phyloP scores from a whole-genome alignment of 2,329 filamentous ascomycete species.

The Chrysoporthe austroafricana region DNA sequence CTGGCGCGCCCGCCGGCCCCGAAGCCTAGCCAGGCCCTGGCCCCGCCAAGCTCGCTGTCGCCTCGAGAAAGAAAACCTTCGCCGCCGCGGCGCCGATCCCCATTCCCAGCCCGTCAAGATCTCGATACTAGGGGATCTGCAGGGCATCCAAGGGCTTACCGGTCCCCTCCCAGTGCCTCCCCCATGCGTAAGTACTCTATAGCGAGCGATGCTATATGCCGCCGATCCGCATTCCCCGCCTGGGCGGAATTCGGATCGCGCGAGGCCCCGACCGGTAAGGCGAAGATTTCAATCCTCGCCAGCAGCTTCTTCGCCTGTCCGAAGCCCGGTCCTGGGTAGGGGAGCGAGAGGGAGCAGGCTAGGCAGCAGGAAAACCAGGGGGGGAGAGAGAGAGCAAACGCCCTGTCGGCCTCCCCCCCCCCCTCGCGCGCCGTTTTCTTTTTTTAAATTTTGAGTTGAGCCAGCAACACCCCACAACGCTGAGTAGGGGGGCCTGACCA shows the following conservation, averaged over 20 bases:
- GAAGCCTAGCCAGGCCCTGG: too few relatives aligned
- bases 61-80: too few relatives aligned
- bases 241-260: conserved; percentile 1
- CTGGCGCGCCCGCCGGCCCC: too few relatives aligned
- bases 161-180: too few relatives aligned
- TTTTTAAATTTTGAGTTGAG: conserved; percentile 30
- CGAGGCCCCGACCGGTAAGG: background rate
- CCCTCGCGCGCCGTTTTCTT: conserved; percentile 22
- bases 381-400: background rate
- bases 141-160: background rate
- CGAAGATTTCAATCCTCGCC: background rate
- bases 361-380: conserved; percentile 18
- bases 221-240: background rate
- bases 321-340: background rate
- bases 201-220: background rate
- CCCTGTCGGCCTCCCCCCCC: conserved; percentile 16
- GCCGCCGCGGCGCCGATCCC: background rate
- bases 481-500: background rate
- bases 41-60: too few relatives aligned
- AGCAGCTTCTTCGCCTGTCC: background rate
- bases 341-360: background rate
- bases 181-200: too few relatives aligned
- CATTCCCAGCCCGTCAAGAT: background rate
- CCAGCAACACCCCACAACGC: conserved; percentile 8
- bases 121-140: conserved; percentile 2